Percentiles rank a stretch among this genome's conserved stretches.
Conservation (phyloP, 441 rosid species). For the Pelargonium myrrhifolium region DNA sequence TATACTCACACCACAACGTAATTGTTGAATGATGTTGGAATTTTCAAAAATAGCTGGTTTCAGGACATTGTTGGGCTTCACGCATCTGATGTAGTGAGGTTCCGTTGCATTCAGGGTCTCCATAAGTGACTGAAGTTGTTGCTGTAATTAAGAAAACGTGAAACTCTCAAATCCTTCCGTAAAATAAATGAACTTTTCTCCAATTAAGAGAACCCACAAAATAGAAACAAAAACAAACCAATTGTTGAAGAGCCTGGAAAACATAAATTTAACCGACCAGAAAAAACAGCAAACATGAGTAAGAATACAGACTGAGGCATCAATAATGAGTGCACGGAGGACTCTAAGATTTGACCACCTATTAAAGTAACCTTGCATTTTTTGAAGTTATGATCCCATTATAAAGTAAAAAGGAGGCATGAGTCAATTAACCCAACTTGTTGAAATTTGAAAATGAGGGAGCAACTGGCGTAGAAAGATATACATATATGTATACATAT, state of each 20-base stretch:
- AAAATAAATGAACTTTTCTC: neutral
- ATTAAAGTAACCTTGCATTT: neutral
- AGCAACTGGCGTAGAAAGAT: no score
- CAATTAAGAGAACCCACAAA: neutral
- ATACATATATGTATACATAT: no score
- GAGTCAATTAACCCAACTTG: no score
- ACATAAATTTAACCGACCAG: neutral
- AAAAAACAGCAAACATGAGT: neutral
- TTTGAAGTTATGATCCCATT: no score
- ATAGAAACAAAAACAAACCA: neutral
- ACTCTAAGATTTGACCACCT: neutral
- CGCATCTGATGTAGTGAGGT: slow-evolving; percentile 99
- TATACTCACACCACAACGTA: slow-evolving; percentile 97
- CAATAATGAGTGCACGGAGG: neutral
- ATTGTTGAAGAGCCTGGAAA: neutral
- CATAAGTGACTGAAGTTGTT: slow-evolving; percentile 98
- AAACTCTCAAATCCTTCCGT: neutral
- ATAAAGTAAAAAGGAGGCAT: no score
- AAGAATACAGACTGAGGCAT: neutral
- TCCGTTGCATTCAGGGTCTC: slow-evolving; percentile 93
- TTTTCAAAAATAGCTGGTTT: slow-evolving; percentile 98
- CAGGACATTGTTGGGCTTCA: slow-evolving; percentile 95
- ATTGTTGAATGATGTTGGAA: slow-evolving; percentile 86
- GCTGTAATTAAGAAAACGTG: slow-evolving; percentile 42
- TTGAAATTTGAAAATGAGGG: no score